A percentile compares a stretch with the other conserved stretches of the same genome.
Conservation (phyloP, 306 rosid genomes). For the Cyclanthera cordifolia region DNA sequence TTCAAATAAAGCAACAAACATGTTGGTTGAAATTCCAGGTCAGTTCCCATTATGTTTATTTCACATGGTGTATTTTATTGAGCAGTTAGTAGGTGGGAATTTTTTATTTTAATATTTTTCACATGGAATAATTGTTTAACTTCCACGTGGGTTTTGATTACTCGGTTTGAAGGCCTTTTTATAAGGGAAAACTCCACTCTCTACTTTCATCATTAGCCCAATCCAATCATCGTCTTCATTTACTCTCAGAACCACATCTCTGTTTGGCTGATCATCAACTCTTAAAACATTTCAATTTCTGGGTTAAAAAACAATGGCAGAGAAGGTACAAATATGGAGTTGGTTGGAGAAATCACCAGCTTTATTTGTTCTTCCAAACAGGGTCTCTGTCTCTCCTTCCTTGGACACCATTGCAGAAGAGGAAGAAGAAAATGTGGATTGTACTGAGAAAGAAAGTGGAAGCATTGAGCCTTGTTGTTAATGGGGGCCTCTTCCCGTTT, state of each 20-base stretch:
- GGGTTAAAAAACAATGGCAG: neutral
- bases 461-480: too few species aligned
- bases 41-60: too few species aligned
- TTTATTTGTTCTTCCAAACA: constrained; percentile 32
- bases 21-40: too few species aligned
- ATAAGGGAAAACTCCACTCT: neutral
- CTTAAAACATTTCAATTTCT: neutral
- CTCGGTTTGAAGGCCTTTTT: neutral
- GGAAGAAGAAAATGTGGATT: constrained; percentile 8
- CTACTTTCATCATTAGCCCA: neutral
- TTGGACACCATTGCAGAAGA: constrained; percentile 51
- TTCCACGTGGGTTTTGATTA: constrained; percentile 1
- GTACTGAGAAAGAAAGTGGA: too few species aligned
- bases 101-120: neutral
- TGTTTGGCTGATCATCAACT: neutral
- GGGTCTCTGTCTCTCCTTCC: constrained; percentile 39
- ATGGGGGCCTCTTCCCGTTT: too few species aligned
- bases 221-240: neutral
- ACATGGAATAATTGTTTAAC: neutral
- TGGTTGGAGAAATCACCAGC: constrained; percentile 16
- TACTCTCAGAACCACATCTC: neutral
- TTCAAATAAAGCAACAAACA: too few species aligned
- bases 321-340: neutral
- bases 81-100: neutral
- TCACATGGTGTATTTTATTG: neutral